Percentiles rank a stretch among this genome's conserved stretches.
Evolutionary conservation across 2,329 filamentous ascomycete species (phyloP).

Genomic region (Botrytis squamosa): DNA sequence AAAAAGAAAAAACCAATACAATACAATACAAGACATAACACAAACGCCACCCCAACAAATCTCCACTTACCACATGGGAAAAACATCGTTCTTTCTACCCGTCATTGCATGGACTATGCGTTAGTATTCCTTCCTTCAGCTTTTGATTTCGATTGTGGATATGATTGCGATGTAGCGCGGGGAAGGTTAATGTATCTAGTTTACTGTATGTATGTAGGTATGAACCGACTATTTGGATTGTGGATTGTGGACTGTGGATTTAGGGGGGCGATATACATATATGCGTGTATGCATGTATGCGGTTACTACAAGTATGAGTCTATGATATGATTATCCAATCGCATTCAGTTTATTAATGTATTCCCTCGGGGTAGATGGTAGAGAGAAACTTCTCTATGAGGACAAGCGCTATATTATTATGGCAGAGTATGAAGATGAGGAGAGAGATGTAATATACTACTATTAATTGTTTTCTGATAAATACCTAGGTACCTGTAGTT

Average conservation of each 20-base stretch:
- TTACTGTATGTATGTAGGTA: not conserved
- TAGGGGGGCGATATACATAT: too few relatives aligned
- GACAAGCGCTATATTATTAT: not conserved
- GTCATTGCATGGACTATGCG: not conserved
- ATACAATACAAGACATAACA: not conserved
- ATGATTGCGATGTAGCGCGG: not conserved
- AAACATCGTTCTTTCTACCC: not conserved
- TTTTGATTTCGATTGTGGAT: not conserved
- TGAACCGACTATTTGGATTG: not conserved
- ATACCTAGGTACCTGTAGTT: not conserved
- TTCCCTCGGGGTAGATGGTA: too few relatives aligned
- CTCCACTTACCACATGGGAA: not conserved
- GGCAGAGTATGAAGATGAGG: not conserved
- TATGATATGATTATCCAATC: not conserved
- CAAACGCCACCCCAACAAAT: not conserved
- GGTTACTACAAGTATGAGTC: not conserved
- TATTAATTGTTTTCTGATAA: not conserved
- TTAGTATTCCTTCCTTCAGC: not conserved
- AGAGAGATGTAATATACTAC: not conserved
- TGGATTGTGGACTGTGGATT: too few relatives aligned
- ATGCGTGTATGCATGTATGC: too few relatives aligned
- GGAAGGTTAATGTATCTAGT: not conserved
- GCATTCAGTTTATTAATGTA: not conserved
- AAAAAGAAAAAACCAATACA: not conserved
- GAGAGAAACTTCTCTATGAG: not conserved